Evolutionary conservation across 192 early-diverging fungal genomes (phyloP).

Genomic region (Backusella sp.): DNA sequence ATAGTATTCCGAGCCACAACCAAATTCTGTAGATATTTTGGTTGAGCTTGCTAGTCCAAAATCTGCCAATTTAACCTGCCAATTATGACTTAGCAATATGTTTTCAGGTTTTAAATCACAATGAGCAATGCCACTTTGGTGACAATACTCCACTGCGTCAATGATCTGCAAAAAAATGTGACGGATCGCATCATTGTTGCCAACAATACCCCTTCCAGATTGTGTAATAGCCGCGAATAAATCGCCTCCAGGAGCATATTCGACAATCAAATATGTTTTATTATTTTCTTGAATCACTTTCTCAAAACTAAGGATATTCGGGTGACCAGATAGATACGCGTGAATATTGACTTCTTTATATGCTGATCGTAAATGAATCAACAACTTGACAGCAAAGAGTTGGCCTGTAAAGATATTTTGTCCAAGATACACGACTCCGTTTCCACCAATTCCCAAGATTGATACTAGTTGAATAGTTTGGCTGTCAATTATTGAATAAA

Average conservation of each 20-base stretch:
- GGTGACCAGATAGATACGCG: constrained; percentile 58
- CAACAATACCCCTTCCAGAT: constrained; percentile 44
- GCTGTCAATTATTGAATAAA: constrained; percentile 17
- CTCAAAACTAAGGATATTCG: constrained; percentile 65
- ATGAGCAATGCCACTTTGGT: constrained; percentile 67
- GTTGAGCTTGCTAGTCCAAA: constrained; percentile 88
- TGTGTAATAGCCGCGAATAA: constrained; percentile 91
- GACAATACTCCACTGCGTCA: constrained; percentile 74
- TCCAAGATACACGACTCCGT: constrained; percentile 75
- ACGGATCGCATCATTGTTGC: constrained; percentile 73
- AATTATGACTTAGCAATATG: constrained; percentile 60
- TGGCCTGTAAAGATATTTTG: constrained; percentile 52
- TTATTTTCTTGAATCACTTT: constrained; percentile 62
- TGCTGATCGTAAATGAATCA: constrained; percentile 59
- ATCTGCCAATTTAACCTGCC: constrained; percentile 83
- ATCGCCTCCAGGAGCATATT: constrained; percentile 86
- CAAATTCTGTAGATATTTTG: constrained; percentile 70
- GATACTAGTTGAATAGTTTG: constrained; percentile 20
- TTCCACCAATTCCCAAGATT: constrained; percentile 71
- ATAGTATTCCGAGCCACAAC: constrained; percentile 56
- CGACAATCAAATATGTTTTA: constrained; percentile 64
- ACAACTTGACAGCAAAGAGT: constrained; percentile 71
- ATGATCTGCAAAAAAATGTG: constrained; percentile 83
- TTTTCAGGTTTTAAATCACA: constrained; percentile 85
- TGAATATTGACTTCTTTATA: constrained; percentile 71